Evolutionary conservation across 441 rosid species (phyloP), one percentile per base, ranked within the genome.

Genomic region (Pelargonium myrrhifolium): DNA sequence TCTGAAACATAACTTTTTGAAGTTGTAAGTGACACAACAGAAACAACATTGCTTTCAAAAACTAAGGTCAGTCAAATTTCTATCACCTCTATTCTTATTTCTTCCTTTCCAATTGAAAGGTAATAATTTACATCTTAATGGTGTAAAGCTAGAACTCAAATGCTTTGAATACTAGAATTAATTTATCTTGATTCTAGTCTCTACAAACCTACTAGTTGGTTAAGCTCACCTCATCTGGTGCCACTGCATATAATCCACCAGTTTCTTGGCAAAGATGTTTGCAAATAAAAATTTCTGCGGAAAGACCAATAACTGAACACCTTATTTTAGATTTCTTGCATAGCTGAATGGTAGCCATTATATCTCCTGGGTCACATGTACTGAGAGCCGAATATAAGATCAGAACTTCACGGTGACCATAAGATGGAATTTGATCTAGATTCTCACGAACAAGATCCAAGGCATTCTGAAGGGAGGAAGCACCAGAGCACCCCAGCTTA

Each of bases 241-340:
- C 93, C 77, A 90, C 88, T 0, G 90, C 81, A 71, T 93, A 90
- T 43, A 77, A 70, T 9, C 97, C 95, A 6, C 97, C 97, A 11
- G 96, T 90, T 80, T 93, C 97, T 66, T 87, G 97, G 75, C 93
- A 89, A 9, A 90, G 85, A 79, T 90, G 89, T 79, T 89, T 90
- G 85, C 94, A 93, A 68, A 93, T 81, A 53, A 87, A 93, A 82
- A 89, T 83, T 76, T 93, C 98, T 1, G 96, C 94, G 65, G 96
- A 84, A 9, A 93, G 96, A 55, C 97, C 96, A 72, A 93, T 86
- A 17, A 90, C 90, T 1, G 96, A 93, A 75, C 97, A 90, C 71
- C 97, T 85, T 59, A 90, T 70, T 77, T 85, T 90, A 4, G 94
- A 84, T 62, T 82, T 83, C 88, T 89, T 93, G 84, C 97, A 87